These are phyloP conservation scores for Populus hybrid DNA, from an alignment of 441 rosid species.

Conservation along the genomic window DNA sequence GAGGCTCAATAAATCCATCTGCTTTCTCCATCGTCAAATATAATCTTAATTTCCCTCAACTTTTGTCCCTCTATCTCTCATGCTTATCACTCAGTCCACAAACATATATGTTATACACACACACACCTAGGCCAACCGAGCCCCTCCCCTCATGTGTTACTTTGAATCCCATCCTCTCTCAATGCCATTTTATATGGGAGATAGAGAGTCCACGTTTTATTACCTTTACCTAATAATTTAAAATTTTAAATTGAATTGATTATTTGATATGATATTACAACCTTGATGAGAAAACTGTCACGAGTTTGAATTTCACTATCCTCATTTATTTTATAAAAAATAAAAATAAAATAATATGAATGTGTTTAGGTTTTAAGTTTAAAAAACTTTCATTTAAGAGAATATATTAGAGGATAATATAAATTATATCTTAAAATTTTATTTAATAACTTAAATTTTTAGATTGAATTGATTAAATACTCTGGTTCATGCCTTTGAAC, in stretches of 20 bases:
- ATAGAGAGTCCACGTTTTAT: slow-evolving; percentile 24
- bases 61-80: slow-evolving; percentile 9
- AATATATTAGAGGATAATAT: too few relatives aligned
- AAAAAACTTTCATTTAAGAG: too few relatives aligned
- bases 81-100: slow-evolving; percentile 18
- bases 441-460: too few relatives aligned
- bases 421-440: too few relatives aligned
- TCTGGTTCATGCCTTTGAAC: slow-evolving; percentile 10
- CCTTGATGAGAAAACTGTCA: too few relatives aligned
- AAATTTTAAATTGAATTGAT: too few relatives aligned
- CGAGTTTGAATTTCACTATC: too few relatives aligned
- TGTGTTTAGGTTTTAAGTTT: too few relatives aligned
- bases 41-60: neutral
- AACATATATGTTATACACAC: neutral
- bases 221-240: neutral
- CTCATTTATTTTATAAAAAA: too few relatives aligned
- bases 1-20: slow-evolving; percentile 37
- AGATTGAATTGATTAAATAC: neutral
- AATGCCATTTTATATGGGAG: slow-evolving; percentile 12
- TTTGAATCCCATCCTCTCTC: slow-evolving; percentile 19
- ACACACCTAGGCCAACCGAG: slow-evolving; percentile 12
- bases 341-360: too few relatives aligned
- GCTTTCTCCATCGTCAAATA: slow-evolving; percentile 26
- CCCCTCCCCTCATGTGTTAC: slow-evolving; percentile 23
- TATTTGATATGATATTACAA: too few relatives aligned